A percentile compares a stretch with the other conserved stretches of the same genome.
Evolutionary conservation across 345 rosid genomes (phyloP).

Genomic region (Populus deltoides): DNA sequence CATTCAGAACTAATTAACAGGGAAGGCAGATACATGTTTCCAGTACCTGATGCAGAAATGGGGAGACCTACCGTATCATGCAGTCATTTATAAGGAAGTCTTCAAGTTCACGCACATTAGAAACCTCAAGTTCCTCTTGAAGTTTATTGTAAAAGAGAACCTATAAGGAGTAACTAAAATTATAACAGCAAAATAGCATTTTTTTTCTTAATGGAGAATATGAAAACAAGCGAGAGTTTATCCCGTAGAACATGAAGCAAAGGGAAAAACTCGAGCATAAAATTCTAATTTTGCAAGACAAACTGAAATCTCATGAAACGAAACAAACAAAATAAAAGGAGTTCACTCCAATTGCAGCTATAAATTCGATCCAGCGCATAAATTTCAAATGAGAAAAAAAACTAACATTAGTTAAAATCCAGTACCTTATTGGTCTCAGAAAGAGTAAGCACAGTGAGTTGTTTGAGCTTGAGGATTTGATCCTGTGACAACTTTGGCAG

Average conservation of each 20-base stretch:
- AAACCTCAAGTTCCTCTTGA: constrained; percentile 20
- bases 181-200: background rate
- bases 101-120: constrained; percentile 22
- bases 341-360: background rate
- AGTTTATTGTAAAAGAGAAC: constrained; percentile 12
- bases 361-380: background rate
- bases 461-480: constrained; percentile 23
- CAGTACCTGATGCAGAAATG: background rate
- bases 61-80: background rate
- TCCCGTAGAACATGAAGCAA: background rate
- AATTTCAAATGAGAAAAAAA: background rate
- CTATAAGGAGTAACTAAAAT: constrained; percentile 1
- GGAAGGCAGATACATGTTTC: background rate
- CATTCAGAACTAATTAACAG: background rate
- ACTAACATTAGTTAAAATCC: background rate
- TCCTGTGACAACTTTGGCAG: constrained; percentile 10
- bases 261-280: background rate
- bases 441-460: constrained; percentile 23
- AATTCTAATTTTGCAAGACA: background rate
- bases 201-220: background rate
- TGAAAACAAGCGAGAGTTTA: background rate
- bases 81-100: constrained; percentile 23
- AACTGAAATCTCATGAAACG: background rate
- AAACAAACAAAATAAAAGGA: too few species aligned
- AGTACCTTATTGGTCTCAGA: constrained; percentile 16